These are phyloP conservation scores for Berkeleyomyces basicola DNA, from an alignment of 2,329 filamentous ascomycete genomes.

Conservation along the genomic window DNA sequence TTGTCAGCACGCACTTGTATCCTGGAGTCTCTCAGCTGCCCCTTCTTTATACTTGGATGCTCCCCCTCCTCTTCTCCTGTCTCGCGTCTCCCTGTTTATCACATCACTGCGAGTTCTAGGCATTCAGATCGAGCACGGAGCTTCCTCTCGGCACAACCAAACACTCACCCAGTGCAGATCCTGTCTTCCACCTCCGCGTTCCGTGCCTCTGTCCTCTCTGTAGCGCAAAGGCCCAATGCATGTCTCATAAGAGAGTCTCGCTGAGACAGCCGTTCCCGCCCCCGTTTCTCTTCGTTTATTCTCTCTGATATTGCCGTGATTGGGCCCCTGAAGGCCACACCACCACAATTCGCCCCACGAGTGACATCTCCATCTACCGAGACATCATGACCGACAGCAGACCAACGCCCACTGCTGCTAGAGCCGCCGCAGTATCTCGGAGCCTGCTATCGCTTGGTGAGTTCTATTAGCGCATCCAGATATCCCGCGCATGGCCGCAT, in stretches of 20 bases:
- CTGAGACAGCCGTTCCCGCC: not conserved
- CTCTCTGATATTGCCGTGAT: not conserved
- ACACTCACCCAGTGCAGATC: not conserved
- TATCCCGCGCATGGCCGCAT: not conserved
- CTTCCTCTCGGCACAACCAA: not conserved
- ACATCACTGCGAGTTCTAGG: not conserved
- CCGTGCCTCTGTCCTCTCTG: not conserved
- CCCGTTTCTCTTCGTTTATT: not conserved
- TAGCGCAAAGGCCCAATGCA: not conserved
- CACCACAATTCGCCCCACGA: not conserved
- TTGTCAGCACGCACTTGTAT: not conserved
- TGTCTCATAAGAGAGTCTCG: slow-evolving; percentile 2
- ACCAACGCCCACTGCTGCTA: not conserved
- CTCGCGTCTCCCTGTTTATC: not conserved
- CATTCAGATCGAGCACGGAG: too few species aligned
- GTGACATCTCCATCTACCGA: not conserved
- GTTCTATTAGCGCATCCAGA: not conserved
- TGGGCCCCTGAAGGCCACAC: not conserved
- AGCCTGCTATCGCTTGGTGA: not conserved
- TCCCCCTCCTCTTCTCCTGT: not conserved
- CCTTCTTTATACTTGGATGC: not conserved
- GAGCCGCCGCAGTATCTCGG: not conserved
- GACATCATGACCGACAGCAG: not conserved
- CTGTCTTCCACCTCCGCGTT: not conserved
- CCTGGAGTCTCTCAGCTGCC: not conserved